Base-by-base conservation (phyloP, 2,329 filamentous ascomycete genomes). In the Tolypocladium amazonense region DNA sequence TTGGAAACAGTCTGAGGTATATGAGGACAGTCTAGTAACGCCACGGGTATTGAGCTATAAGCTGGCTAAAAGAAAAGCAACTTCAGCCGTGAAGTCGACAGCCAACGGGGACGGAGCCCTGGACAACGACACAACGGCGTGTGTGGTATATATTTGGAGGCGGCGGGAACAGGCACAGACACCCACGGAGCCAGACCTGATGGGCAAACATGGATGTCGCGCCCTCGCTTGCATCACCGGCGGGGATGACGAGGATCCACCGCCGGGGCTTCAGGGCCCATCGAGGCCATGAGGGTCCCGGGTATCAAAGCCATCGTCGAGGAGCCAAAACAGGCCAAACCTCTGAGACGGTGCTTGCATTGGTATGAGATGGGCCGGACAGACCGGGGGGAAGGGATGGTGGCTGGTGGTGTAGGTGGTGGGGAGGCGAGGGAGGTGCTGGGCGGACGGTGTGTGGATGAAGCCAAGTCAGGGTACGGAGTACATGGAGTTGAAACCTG, bases 291-390 rank as follows among this genome's bases (percentile, higher is more conserved):
- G 47, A 54, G 53, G 56, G 39, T 30, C 52, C 50, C 57, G 50
- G 58, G 59, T 62, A 60, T 62, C 62, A 61, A 60, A 60, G 60
- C 57, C 56, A 59, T 61, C 56, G 54, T 60, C 53, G 56, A 57
- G 52, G 57, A 57, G 57, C 60, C 62, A 56, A 64, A 60, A 60
- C 58, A 57, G 61, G 62, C 61, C 58, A 39, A 56, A 35, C 57
- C 37, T 59, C 64, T 65, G 64, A 65, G 63, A 66, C 64, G 56
- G 57, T 61, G 62, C 58, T 37, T 63, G 62, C 59, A 30, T 37
- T 59, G 43, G 53, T 59, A 45, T 43, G 27, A 43, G 43, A 43
- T 47, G 54, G 47, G 27, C 47, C 47, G 25, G 12, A 4, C 33
- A 57, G 54, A 56, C 55, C 27, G 45, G 38, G 23, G 55, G 58